Evolutionary conservation across 805 yeast genomes (phyloP).

Genomic region (Candida sakaeoensis): DNA sequence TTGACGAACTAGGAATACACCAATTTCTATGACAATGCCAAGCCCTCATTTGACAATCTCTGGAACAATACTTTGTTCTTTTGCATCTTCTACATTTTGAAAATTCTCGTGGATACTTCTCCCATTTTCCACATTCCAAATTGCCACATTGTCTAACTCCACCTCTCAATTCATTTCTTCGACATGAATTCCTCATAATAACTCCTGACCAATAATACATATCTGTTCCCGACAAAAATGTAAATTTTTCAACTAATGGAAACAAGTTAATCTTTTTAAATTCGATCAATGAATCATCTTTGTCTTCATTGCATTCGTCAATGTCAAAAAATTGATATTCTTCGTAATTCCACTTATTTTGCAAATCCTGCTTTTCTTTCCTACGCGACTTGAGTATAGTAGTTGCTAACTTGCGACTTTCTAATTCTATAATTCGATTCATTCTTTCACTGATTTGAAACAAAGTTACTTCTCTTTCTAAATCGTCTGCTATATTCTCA

Average conservation of each 20-base stretch:
- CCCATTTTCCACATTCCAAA: constrained; percentile 94
- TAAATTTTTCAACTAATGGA: constrained; percentile 89
- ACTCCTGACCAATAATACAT: constrained; percentile 96
- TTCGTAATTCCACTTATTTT: constrained; percentile 38
- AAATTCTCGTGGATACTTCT: constrained; percentile 81
- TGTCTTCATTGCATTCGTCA: constrained; percentile 34
- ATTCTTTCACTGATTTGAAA: constrained; percentile 31
- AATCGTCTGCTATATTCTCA: constrained; percentile 29
- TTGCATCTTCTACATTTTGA: constrained; percentile 94
- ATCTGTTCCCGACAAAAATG: constrained; percentile 68
- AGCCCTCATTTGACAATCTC: constrained; percentile 86
- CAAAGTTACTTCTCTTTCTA: constrained; percentile 32
- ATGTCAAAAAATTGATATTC: constrained; percentile 38
- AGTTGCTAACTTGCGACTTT: constrained; percentile 27
- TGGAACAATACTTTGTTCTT: constrained; percentile 90
- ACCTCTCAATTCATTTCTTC: constrained; percentile 80
- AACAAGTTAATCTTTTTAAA: constrained; percentile 63
- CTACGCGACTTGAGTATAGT: constrained; percentile 31
- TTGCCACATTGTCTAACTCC: constrained; percentile 95
- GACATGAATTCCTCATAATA: constrained; percentile 93
- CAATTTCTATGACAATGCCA: constrained; percentile 94
- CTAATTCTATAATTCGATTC: constrained; percentile 27
- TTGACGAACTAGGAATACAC: constrained; percentile 59
- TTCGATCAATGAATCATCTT: constrained; percentile 41
- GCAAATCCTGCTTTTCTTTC: constrained; percentile 28